Percentiles rank a stretch among this genome's conserved stretches.
These are phyloP conservation scores for Anacardium occidentale DNA, from an alignment of 345 rosid genomes.

Conservation along the genomic window DNA sequence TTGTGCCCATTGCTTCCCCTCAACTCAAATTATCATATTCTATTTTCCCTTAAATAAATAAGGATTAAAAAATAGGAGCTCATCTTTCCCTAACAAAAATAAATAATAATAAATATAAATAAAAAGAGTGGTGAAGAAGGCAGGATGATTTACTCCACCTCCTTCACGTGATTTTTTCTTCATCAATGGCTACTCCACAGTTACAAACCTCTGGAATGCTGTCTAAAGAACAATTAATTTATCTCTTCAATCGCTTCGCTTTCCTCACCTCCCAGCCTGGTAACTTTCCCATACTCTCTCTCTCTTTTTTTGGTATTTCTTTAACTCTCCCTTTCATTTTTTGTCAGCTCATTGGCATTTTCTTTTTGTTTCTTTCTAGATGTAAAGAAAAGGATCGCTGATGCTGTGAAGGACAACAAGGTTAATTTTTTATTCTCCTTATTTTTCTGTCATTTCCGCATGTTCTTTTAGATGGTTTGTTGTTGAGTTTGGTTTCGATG, in stretches of 20 bases:
- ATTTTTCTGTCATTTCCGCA: background rate
- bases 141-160: background rate
- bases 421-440: conserved; percentile 26
- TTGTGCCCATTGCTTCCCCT: background rate
- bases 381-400: conserved; percentile 75
- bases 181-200: conserved; percentile 21
- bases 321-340: background rate
- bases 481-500: background rate
- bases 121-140: background rate
- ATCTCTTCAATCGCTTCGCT: conserved; percentile 73
- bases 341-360: background rate
- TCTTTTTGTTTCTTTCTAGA: conserved; percentile 32
- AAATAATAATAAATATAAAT: too few species aligned
- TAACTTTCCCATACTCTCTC: conserved; percentile 20
- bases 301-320: background rate
- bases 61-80: background rate
- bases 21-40: background rate
- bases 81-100: background rate
- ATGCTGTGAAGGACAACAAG: conserved; percentile 76
- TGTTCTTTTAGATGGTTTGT: background rate
- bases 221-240: conserved; percentile 56
- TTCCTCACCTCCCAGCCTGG: conserved; percentile 61
- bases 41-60: too few species aligned
- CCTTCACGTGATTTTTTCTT: background rate
- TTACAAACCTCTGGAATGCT: conserved; percentile 56